These are phyloP conservation scores for Beauveria scarabaeidicola DNA, from an alignment of 2,329 filamentous ascomycete genomes.

Conservation along the genomic window DNA sequence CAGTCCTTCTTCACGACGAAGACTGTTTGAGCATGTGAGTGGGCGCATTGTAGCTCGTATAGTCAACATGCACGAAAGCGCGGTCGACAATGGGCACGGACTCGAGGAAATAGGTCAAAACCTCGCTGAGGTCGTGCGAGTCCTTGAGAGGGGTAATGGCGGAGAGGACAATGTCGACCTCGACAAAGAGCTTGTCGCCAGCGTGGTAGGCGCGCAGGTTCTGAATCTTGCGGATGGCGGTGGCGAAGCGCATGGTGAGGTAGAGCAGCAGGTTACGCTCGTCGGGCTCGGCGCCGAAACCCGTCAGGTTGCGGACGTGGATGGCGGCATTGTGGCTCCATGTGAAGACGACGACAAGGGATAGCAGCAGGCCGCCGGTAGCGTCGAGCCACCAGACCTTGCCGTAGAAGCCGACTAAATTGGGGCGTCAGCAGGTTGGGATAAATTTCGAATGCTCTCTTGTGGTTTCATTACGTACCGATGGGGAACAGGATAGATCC, in stretches of 20 bases:
- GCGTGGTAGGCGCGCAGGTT: constrained; percentile 78
- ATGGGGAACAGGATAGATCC: constrained; percentile 85
- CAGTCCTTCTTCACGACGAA: background rate
- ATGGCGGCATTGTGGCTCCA: constrained; percentile 66
- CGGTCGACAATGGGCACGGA: constrained; percentile 71
- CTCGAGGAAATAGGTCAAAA: constrained; percentile 75
- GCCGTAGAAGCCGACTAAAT: constrained; percentile 60
- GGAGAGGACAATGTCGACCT: constrained; percentile 75
- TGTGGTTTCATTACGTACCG: constrained; percentile 28
- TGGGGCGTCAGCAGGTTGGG: background rate
- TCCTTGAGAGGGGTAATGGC: constrained; percentile 67
- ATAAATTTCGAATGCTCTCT: background rate
- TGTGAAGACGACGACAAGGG: constrained; percentile 67
- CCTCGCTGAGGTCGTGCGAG: constrained; percentile 70
- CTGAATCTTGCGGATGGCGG: constrained; percentile 77
- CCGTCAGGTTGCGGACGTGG: constrained; percentile 74
- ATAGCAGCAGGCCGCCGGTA: constrained; percentile 69
- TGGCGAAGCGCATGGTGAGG: constrained; percentile 87
- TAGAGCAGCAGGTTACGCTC: constrained; percentile 82
- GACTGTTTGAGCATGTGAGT: constrained; percentile 44
- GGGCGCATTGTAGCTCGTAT: constrained; percentile 52
- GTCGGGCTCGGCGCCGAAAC: constrained; percentile 69
- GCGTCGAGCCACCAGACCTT: constrained; percentile 78
- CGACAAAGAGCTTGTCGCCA: constrained; percentile 75
- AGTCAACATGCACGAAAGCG: constrained; percentile 61